Conservation (phyloP, 2,329 filamentous ascomycete genomes). For the Onygenales sp. region DNA sequence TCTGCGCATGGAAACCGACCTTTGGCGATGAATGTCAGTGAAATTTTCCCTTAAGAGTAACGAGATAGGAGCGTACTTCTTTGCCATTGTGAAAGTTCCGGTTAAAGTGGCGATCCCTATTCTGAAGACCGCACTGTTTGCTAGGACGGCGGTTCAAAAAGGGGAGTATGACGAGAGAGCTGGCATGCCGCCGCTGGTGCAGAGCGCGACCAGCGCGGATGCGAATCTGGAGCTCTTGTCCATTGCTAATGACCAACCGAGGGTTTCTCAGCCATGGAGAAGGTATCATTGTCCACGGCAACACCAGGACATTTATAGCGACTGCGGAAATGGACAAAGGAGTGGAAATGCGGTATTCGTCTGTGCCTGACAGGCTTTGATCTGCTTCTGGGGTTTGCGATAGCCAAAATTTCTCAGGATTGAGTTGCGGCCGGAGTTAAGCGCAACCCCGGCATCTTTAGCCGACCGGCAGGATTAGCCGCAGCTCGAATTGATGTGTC, state of each 20-base stretch:
- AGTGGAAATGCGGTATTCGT: too few species aligned
- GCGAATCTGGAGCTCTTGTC: constrained; percentile 7
- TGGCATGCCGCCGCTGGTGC: constrained; percentile 6
- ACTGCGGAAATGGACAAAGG: background rate
- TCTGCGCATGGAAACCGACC: constrained; percentile 1
- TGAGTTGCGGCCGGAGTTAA: too few species aligned
- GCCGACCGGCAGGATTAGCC: too few species aligned
- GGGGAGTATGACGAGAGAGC: background rate
- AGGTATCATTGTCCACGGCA: constrained; percentile 1
- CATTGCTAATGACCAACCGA: constrained; percentile 8
- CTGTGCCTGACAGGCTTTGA: too few species aligned
- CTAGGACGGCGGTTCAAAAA: background rate
- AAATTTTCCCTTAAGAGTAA: background rate
- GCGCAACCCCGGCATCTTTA: too few species aligned
- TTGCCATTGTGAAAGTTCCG: background rate
- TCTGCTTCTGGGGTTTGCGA: too few species aligned
- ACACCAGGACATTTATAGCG: background rate
- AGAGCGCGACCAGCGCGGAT: constrained; percentile 10
- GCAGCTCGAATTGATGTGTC: too few species aligned
- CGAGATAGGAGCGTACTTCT: background rate
- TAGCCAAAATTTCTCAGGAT: too few species aligned
- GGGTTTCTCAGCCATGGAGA: constrained; percentile 5
- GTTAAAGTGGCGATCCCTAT: background rate
- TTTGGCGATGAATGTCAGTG: background rate
- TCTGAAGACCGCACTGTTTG: background rate